Conservation (phyloP, 345 rosid genomes). For the Salix viminalis region DNA sequence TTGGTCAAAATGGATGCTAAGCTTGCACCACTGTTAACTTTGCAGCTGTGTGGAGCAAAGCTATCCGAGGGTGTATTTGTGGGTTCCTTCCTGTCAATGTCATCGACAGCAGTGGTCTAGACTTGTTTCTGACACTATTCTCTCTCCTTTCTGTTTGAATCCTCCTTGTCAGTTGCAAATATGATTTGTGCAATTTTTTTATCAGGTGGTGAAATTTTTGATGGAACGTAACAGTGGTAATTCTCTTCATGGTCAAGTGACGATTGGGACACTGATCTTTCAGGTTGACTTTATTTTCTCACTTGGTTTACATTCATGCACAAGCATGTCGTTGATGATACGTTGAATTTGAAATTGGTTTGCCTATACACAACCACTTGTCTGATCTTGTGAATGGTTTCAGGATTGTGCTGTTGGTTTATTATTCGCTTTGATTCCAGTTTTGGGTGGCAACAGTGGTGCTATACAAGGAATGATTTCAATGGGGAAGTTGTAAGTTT, state of each 20-base stretch:
- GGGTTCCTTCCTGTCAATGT: constrained; percentile 93
- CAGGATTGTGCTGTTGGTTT: constrained; percentile 98
- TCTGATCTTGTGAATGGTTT: constrained; percentile 22
- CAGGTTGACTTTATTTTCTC: constrained; percentile 51
- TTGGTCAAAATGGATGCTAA: constrained; percentile 18
- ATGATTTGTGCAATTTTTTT: constrained; percentile 11
- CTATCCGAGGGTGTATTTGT: constrained; percentile 94
- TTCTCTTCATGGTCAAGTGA: constrained; percentile 94
- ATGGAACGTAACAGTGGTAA: constrained; percentile 66
- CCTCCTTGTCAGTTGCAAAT: constrained; percentile 2
- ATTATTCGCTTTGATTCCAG: constrained; percentile 90
- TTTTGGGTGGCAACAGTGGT: constrained; percentile 94
- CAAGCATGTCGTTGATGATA: background rate
- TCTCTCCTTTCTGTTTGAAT: constrained; percentile 7
- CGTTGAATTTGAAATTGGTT: constrained; percentile 5
- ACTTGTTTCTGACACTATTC: constrained; percentile 3
- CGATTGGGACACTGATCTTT: constrained; percentile 91
- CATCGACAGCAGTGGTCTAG: constrained; percentile 92
- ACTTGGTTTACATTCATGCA: constrained; percentile 8
- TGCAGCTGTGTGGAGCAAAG: constrained; percentile 92
- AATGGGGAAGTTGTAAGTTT: constrained; percentile 91
- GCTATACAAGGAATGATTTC: constrained; percentile 72
- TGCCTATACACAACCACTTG: constrained; percentile 12
- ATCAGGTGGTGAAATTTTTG: constrained; percentile 90
- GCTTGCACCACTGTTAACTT: constrained; percentile 18